Percentiles rank a stretch among this genome's conserved stretches.
Evolutionary conservation across 1,139 yeast species (phyloP).

Genomic region (Candida pseudoviswanathii): DNA sequence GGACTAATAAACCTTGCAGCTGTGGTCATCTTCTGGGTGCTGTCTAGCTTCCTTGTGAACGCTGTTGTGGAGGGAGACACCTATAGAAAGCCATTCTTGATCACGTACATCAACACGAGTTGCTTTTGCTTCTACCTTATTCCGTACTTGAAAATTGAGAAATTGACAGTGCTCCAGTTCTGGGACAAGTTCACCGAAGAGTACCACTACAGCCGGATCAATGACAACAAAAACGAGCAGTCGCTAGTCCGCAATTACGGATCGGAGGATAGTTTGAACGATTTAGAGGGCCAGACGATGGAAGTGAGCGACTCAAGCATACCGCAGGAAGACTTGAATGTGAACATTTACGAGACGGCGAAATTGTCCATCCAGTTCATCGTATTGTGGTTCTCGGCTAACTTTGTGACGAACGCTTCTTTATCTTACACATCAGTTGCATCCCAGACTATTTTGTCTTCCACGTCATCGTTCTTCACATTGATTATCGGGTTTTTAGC

Average conservation of each 20-base stretch:
- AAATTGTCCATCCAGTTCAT: slow-evolving; percentile 78
- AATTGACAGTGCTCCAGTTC: slow-evolving; percentile 24
- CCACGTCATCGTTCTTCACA: slow-evolving; percentile 93
- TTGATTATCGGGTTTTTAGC: slow-evolving; percentile 76
- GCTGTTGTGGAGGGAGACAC: slow-evolving; percentile 66
- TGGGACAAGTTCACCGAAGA: slow-evolving; percentile 24
- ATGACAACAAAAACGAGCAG: slow-evolving; percentile 15
- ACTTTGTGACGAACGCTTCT: slow-evolving; percentile 85
- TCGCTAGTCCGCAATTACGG: slow-evolving; percentile 19
- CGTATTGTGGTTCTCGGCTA: slow-evolving; percentile 86
- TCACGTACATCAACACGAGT: slow-evolving; percentile 88
- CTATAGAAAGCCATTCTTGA: slow-evolving; percentile 89
- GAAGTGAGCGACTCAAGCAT: slow-evolving; percentile 12
- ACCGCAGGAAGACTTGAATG: slow-evolving; percentile 22
- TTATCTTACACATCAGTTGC: slow-evolving; percentile 88
- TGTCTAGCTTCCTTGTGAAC: slow-evolving; percentile 79
- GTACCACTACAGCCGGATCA: slow-evolving; percentile 15
- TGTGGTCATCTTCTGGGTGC: slow-evolving; percentile 86
- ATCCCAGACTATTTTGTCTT: slow-evolving; percentile 86
- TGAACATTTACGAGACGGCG: slow-evolving; percentile 50
- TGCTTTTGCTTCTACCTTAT: slow-evolving; percentile 76
- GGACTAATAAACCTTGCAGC: slow-evolving; percentile 73
- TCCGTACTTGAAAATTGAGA: slow-evolving; percentile 52
- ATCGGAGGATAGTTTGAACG: slow-evolving; percentile 17
- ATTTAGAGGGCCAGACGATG: slow-evolving; percentile 7